Percentiles rank a stretch among this genome's conserved stretches.
Evolutionary conservation across 139 green algal species (phyloP).

Genomic region (Chlamydomonas schloesseri): DNA sequence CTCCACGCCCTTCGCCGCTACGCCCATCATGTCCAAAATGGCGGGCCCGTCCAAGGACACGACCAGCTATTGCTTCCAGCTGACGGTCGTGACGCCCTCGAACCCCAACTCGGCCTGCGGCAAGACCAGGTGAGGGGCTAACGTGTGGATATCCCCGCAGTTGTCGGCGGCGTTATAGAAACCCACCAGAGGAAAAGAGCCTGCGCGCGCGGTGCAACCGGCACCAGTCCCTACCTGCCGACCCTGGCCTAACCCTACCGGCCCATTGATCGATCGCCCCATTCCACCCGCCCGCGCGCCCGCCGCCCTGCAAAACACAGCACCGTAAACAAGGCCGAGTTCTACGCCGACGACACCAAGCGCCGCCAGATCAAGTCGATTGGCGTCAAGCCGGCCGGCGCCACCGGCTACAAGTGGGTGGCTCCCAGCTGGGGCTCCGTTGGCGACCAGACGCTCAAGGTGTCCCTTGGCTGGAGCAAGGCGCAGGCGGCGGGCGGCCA

Average conservation of each 20-base stretch:
- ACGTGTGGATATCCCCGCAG: too few species aligned
- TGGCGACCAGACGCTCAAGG: constrained; percentile 23
- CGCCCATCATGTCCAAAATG: too few species aligned
- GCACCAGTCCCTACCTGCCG: too few species aligned
- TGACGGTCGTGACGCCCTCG: not conserved
- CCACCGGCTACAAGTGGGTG: not conserved
- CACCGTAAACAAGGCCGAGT: constrained; percentile 1
- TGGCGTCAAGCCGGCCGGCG: not conserved
- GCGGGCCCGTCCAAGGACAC: not conserved
- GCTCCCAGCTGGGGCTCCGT: not conserved
- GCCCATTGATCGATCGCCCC: too few species aligned
- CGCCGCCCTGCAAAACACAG: too few species aligned
- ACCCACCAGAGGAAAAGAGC: too few species aligned
- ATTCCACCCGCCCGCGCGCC: too few species aligned
- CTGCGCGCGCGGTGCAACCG: too few species aligned
- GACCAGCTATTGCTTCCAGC: constrained; percentile 1
- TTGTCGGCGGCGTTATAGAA: too few species aligned
- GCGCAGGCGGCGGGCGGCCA: not conserved
- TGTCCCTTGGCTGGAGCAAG: not conserved
- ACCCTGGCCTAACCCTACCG: too few species aligned
- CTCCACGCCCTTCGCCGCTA: not conserved
- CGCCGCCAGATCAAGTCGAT: constrained; percentile 14
- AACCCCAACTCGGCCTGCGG: not conserved
- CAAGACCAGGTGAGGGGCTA: too few species aligned
- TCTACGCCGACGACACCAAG: constrained; percentile 4